Evolutionary conservation across 441 rosid species (phyloP), one percentile per base, ranked within the genome.

Genomic region (Daphne laureola): DNA sequence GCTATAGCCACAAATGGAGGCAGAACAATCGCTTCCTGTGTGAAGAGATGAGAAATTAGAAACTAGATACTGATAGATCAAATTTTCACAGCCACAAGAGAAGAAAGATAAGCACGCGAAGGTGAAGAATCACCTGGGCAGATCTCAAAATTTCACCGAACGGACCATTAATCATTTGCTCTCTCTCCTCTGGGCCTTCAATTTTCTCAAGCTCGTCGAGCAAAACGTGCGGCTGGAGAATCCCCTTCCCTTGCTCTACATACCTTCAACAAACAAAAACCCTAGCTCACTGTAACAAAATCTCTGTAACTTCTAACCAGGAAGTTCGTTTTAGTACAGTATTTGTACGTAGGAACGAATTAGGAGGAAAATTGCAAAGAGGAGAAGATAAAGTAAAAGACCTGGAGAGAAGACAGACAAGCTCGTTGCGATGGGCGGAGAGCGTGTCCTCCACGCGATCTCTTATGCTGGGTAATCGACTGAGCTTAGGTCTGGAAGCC

Each of bases 401-500:
- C 98, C 98, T 84, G 78, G 97, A 86, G 64, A 92, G 96, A 44
- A 92, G 95, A 54, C 95, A 71, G 59, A 89, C 82, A 68, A 92
- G 96, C 42, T 83, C 88, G 73, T 92, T 89, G 23, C 97, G 87
- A 52, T 89, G 89, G 64, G 62, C 81, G 31, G 92, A 78, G 63
- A 92, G 97, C 15, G 92, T 89, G 58, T 83, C 90, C 65, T 92
- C 83, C 51, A 92, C 90, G 45, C 96, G 84, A 25, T 92, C 97
- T 51, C 92, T 75, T 49, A 81, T 76, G 75, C 98, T 92, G 8
- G 76, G 88, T 8, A 73, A 41, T 53, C 98, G 78, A 58, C 56
- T 56, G 12, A 92, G 67, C 69, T 51, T 83, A 26, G 80, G 79
- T 31, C 38, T 31, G 8, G 38, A 31, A 51, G 23, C 43, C 52